phyloP scores from a whole-genome alignment of 164 flowering plant genomes.

The Saururus chinensis region DNA sequence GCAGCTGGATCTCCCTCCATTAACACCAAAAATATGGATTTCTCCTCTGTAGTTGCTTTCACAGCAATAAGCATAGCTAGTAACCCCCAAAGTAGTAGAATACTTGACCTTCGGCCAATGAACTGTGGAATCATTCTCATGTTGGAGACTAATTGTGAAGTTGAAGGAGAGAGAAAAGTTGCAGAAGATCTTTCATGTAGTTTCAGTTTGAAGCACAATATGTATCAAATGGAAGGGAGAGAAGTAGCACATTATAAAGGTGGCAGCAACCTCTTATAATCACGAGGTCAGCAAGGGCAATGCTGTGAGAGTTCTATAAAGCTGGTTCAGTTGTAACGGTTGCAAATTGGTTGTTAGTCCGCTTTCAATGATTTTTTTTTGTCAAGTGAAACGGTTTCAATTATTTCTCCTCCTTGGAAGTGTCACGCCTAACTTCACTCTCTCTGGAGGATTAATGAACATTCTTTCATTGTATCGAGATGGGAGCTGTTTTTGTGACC shows the following conservation, averaged over 20 bases:
- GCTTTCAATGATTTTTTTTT: too few species aligned
- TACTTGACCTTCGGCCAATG: not conserved
- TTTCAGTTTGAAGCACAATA: not conserved
- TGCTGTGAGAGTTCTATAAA: not conserved
- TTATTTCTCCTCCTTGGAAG: not conserved
- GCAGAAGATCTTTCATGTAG: not conserved
- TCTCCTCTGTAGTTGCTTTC: conserved; percentile 25
- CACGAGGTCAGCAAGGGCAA: not conserved
- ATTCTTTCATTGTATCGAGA: too few species aligned
- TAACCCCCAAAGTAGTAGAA: not conserved
- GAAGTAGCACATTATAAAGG: not conserved
- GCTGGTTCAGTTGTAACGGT: not conserved
- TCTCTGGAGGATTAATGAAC: too few species aligned
- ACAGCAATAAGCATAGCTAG: not conserved
- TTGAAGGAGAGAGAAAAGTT: too few species aligned
- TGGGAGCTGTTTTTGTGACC: too few species aligned
- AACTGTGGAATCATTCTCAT: not conserved
- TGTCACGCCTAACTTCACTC: not conserved
- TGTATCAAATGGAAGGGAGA: not conserved
- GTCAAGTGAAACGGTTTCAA: too few species aligned
- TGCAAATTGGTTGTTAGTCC: too few species aligned
- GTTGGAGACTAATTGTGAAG: not conserved
- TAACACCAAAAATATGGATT: conserved; percentile 46
- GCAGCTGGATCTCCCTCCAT: conserved; percentile 67
- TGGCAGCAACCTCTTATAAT: not conserved